Evolutionary conservation across 805 yeast species (phyloP).

Genomic region (Blastobotrys americana): DNA sequence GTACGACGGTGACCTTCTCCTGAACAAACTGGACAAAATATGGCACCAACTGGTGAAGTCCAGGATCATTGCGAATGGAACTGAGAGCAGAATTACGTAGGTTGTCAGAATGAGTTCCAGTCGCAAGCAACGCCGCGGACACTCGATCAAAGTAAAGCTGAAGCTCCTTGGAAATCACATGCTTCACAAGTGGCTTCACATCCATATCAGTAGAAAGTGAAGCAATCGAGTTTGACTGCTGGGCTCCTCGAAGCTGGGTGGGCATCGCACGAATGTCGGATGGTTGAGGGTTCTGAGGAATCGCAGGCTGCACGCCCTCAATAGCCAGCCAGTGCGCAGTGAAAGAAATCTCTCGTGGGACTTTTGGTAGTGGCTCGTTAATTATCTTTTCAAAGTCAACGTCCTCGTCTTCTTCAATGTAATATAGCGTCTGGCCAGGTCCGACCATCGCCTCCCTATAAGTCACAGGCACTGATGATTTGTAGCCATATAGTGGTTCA

Average conservation of each 20-base stretch:
- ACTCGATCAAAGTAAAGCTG: slow-evolving; percentile 91
- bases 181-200: slow-evolving; percentile 88
- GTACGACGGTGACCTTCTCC: slow-evolving; percentile 85
- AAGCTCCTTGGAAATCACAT: slow-evolving; percentile 87
- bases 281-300: slow-evolving; percentile 85
- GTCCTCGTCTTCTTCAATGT: slow-evolving; percentile 82
- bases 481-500: slow-evolving; percentile 91
- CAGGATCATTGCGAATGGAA: slow-evolving; percentile 85
- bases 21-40: slow-evolving; percentile 94
- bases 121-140: slow-evolving; percentile 58
- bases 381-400: slow-evolving; percentile 89
- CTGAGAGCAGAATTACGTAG: slow-evolving; percentile 74
- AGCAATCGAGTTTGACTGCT: slow-evolving; percentile 51
- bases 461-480: slow-evolving; percentile 57
- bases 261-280: slow-evolving; percentile 72
- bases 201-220: slow-evolving; percentile 45
- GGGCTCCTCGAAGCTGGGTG: slow-evolving; percentile 77
- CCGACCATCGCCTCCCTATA: slow-evolving; percentile 85
- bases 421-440: slow-evolving; percentile 88
- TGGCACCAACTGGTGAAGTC: slow-evolving; percentile 93
- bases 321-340: slow-evolving; percentile 94
- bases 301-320: slow-evolving; percentile 97
- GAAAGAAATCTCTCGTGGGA: slow-evolving; percentile 85
- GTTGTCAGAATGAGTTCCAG: slow-evolving; percentile 39
- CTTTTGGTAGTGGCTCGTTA: slow-evolving; percentile 90